Conservation (phyloP, 129 eudicot genomes). For the Scalesia atractyloides region DNA sequence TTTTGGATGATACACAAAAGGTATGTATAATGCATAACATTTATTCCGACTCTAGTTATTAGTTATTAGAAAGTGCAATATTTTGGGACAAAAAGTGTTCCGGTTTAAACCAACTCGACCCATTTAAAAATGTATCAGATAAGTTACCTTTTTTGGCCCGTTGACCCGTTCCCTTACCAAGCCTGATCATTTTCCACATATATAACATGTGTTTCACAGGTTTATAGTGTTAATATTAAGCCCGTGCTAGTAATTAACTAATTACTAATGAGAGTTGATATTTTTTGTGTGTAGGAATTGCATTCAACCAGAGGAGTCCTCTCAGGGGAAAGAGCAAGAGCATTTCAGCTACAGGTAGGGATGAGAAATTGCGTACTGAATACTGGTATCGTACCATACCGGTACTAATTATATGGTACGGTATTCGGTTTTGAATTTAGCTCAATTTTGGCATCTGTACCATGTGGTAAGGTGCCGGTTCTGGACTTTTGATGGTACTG, state of each 20-base stretch:
- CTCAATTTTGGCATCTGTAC: too few species aligned
- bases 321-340: conserved; percentile 87
- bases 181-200: background rate
- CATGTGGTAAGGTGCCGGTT: too few species aligned
- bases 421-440: too few species aligned
- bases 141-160: background rate
- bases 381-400: too few species aligned
- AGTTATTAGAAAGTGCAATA: background rate
- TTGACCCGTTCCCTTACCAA: background rate
- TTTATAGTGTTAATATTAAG: background rate
- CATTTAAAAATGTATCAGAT: background rate
- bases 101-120: background rate
- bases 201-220: background rate
- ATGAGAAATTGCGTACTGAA: too few species aligned
- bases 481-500: too few species aligned
- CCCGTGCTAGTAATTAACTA: background rate
- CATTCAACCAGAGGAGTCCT: conserved; percentile 91
- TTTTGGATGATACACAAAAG: conserved; percentile 95
- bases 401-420: too few species aligned
- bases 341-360: conserved; percentile 87
- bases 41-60: background rate
- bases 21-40: conserved; percentile 24
- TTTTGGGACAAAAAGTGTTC: background rate
- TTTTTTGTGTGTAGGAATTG: conserved; percentile 54
- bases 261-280: background rate